Evolutionary conservation across 2,329 filamentous ascomycete genomes (phyloP), one percentile per base, ranked within the genome.

Genomic region (Xylariaceae sp.): DNA sequence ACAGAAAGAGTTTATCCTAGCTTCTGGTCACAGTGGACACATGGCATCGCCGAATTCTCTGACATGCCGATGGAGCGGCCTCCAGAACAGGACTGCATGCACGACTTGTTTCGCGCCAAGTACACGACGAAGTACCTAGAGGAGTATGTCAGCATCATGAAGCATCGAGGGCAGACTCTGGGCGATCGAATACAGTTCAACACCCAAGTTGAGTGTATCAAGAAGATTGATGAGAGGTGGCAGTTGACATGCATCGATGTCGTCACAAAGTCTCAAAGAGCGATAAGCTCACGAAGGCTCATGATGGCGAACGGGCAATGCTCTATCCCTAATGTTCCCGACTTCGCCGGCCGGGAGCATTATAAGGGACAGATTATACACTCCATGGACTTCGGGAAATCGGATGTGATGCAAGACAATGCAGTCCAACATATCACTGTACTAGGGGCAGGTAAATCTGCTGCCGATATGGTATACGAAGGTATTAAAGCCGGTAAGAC

Each of bases 401-500:
- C 62, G 3, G 49, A 57, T 10, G 45, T 69, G 22, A 41, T 52
- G 36, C 49, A 48, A 45, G 63, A 39, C 44, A 47, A 48, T 15
- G 44, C 49, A 11, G 46, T 63, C 12, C 52, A 61, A 42, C 55
- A 64, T 33, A 43, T 70, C 31, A 48, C 62, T 2, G 61, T 71
- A 1, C 39, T 70, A 12, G 68, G 69, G 12, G 68, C 57, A 3
- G 66, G 61, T 11, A 70, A 70, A 42, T 71, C 68, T 7, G 59
- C 68, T 6, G 68, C 66, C 15, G 69, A 71, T 50, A 64, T 71
- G 56, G 62, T 66, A 1, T 71, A 71, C 47, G 61, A 64, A 35
- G 52, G 56, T 9, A 60, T 59, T 22, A 68, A 68, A 52, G 60
- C 59, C 1, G 60, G 59, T 14, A 68, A 67, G 42, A 57, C 41